These are phyloP conservation scores for Eutrema yunnanense DNA, from an alignment of 345 rosid genomes.

Conservation along the genomic window DNA sequence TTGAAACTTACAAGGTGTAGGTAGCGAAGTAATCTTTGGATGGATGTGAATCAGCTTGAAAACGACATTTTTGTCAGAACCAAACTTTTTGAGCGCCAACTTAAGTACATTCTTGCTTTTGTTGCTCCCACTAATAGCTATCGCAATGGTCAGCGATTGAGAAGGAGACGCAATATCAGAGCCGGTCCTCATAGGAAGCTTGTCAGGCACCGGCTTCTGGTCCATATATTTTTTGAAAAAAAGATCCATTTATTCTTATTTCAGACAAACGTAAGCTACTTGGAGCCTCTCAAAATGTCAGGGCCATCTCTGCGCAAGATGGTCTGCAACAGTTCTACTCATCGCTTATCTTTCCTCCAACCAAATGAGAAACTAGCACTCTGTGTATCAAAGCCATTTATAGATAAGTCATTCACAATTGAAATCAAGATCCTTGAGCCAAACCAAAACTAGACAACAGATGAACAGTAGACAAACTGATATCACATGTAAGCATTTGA, in stretches of 20 bases:
- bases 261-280: neutral
- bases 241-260: slow-evolving; percentile 2
- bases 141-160: slow-evolving; percentile 27
- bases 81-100: slow-evolving; percentile 53
- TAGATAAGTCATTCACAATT: neutral
- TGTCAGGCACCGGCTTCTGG: neutral
- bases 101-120: slow-evolving; percentile 45
- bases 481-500: neutral
- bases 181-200: neutral
- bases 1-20: slow-evolving; percentile 66
- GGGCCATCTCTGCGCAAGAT: neutral
- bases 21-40: slow-evolving; percentile 49
- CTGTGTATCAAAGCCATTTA: neutral
- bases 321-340: neutral
- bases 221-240: neutral
- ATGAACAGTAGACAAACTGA: neutral
- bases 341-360: neutral
- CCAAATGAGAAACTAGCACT: neutral
- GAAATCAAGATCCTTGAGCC: neutral
- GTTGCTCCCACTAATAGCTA: slow-evolving; percentile 59
- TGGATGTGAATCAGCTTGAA: slow-evolving; percentile 66
- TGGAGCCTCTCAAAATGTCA: neutral
- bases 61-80: slow-evolving; percentile 37
- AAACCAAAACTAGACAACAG: neutral
- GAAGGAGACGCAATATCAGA: slow-evolving; percentile 17